Conservation (phyloP, 2,329 filamentous ascomycete species). For the Sphaerostilbella broomeana region DNA sequence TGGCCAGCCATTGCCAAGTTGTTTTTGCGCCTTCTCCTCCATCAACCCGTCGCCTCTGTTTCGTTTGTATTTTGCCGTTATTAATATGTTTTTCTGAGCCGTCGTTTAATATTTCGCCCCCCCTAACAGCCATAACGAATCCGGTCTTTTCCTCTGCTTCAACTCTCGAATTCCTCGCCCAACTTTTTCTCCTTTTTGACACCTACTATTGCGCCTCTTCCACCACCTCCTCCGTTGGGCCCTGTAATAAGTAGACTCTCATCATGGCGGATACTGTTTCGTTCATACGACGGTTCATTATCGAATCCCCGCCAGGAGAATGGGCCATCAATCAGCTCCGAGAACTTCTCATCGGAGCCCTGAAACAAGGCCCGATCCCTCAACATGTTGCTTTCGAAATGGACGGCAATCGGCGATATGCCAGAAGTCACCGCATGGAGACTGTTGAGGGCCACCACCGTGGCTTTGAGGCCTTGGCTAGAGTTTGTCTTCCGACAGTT, state of each 20-base stretch:
- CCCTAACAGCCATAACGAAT: not conserved
- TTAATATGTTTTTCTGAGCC: slow-evolving; percentile 9
- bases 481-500: slow-evolving; percentile 47
- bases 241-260: not conserved
- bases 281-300: slow-evolving; percentile 59
- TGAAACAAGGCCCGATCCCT: slow-evolving; percentile 86
- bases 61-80: slow-evolving; percentile 5
- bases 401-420: slow-evolving; percentile 95
- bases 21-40: slow-evolving; percentile 9
- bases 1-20: slow-evolving; percentile 14
- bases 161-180: slow-evolving; percentile 6
- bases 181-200: slow-evolving; percentile 5
- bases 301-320: slow-evolving; percentile 85
- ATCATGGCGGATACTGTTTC: slow-evolving; percentile 49
- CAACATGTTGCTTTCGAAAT: slow-evolving; percentile 98
- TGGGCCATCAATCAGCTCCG: slow-evolving; percentile 75
- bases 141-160: slow-evolving; percentile 11
- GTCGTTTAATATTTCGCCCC: slow-evolving; percentile 1
- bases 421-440: slow-evolving; percentile 83
- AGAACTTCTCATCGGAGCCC: slow-evolving; percentile 78
- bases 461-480: slow-evolving; percentile 89
- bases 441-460: slow-evolving; percentile 93
- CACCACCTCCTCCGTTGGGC: not conserved
- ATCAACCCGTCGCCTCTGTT: not conserved
- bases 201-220: not conserved